A percentile compares a stretch with the other conserved stretches of the same genome.
Conservation (phyloP, 2,329 filamentous ascomycete genomes). For the Xylariales sp. region DNA sequence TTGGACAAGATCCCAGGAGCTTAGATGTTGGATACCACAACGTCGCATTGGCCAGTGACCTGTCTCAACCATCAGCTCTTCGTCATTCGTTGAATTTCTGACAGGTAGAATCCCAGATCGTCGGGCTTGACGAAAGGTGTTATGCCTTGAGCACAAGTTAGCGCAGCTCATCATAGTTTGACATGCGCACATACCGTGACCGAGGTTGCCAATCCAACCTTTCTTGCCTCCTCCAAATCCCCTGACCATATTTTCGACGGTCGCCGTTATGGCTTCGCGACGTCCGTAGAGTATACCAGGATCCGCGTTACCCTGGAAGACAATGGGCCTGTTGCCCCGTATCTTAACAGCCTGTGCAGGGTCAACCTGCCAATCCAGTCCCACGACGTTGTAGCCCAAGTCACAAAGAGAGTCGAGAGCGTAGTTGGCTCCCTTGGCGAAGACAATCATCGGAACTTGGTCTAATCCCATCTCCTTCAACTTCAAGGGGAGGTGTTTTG, state of each 20-base stretch:
- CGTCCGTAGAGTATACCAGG: slow-evolving; percentile 89
- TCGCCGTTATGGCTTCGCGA: slow-evolving; percentile 71
- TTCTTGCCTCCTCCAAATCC: slow-evolving; percentile 75
- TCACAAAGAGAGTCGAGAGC: slow-evolving; percentile 82
- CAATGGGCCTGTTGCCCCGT: slow-evolving; percentile 67
- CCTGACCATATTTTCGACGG: slow-evolving; percentile 79
- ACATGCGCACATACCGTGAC: slow-evolving; percentile 65
- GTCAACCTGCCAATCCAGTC: slow-evolving; percentile 92
- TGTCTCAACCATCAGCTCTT: too few relatives aligned
- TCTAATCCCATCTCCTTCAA: slow-evolving; percentile 71
- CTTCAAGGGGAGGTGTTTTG: slow-evolving; percentile 69
- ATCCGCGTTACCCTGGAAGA: slow-evolving; percentile 93
- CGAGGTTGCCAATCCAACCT: slow-evolving; percentile 95
- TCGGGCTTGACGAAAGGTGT: slow-evolving; percentile 94
- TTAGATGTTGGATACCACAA: neutral
- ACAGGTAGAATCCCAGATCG: slow-evolving; percentile 86
- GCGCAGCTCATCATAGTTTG: neutral
- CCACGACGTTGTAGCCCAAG: slow-evolving; percentile 88
- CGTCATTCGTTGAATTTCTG: slow-evolving; percentile 77
- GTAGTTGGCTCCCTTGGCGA: slow-evolving; percentile 97
- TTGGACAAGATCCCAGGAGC: slow-evolving; percentile 2
- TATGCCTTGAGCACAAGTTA: slow-evolving; percentile 57
- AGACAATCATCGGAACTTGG: slow-evolving; percentile 91
- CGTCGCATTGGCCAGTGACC: too few relatives aligned
- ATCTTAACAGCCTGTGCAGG: slow-evolving; percentile 77